Percentiles rank a stretch among this genome's conserved stretches.
These are phyloP conservation scores for Heritiera littoralis DNA, from an alignment of 345 rosid genomes.

Conservation along the genomic window DNA sequence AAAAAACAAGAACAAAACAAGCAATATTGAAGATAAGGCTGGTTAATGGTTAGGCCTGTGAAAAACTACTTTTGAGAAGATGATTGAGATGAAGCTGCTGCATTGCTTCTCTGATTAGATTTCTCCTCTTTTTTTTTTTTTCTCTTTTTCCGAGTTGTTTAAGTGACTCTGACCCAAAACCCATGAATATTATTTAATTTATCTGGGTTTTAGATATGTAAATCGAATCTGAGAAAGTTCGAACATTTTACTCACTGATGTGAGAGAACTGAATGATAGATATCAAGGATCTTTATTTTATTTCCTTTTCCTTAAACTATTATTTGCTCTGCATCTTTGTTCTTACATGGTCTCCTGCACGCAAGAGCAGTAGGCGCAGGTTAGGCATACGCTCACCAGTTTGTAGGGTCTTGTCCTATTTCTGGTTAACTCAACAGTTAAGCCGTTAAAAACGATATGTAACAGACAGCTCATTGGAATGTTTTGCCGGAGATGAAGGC, in stretches of 20 bases:
- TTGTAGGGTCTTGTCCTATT: slow-evolving; percentile 7
- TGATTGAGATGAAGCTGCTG: slow-evolving; percentile 41
- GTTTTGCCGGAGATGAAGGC: slow-evolving; percentile 6
- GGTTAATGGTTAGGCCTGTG: neutral
- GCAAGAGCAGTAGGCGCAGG: neutral
- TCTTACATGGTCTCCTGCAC: neutral
- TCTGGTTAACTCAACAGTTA: slow-evolving; percentile 12
- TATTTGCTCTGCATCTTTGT: neutral
- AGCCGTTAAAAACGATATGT: neutral
- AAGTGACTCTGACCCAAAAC: slow-evolving; percentile 30
- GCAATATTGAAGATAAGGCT: neutral
- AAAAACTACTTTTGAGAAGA: slow-evolving; percentile 17
- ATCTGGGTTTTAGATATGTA: slow-evolving; percentile 39
- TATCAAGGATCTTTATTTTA: neutral
- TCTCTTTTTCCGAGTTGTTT: neutral
- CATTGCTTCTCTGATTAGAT: slow-evolving; percentile 37
- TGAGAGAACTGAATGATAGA: slow-evolving; percentile 23
- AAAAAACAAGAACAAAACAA: neutral
- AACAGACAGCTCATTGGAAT: neutral
- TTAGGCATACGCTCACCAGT: neutral
- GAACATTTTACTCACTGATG: slow-evolving; percentile 28
- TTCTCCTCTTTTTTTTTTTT: neutral
- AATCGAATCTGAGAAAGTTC: slow-evolving; percentile 27
- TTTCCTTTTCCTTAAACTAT: too few species aligned
- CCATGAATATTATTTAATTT: slow-evolving; percentile 23